Percentiles rank a stretch among this genome's conserved stretches.
Evolutionary conservation across 2,329 filamentous ascomycete genomes (phyloP).

Genomic region (Teratosphaeria epicoccoides): DNA sequence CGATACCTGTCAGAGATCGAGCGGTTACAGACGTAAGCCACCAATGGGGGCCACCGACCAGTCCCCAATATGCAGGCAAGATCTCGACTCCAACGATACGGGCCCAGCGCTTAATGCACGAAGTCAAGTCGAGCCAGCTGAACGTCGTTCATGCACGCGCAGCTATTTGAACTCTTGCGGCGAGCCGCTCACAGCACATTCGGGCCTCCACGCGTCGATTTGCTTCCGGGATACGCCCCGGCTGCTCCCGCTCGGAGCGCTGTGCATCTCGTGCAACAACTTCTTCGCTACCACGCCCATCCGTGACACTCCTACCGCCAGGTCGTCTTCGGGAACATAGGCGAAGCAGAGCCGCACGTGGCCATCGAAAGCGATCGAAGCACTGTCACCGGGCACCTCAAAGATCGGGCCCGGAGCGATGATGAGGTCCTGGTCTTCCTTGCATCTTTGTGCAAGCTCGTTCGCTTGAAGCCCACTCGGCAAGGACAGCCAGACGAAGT

Average conservation of each 20-base stretch:
- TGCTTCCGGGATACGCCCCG: too few species aligned
- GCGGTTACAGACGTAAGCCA: background rate
- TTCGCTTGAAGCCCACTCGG: constrained; percentile 43
- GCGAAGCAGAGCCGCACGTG: constrained; percentile 59
- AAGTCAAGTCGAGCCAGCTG: too few species aligned
- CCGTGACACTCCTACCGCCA: constrained; percentile 58
- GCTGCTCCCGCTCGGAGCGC: background rate
- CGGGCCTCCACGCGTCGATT: background rate
- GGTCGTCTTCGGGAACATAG: constrained; percentile 56
- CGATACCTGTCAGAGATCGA: background rate
- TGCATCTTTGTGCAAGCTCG: constrained; percentile 47
- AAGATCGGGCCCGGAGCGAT: constrained; percentile 62
- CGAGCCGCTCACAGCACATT: background rate
- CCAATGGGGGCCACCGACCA: too few species aligned
- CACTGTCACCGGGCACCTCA: constrained; percentile 41
- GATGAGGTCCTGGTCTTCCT: constrained; percentile 53
- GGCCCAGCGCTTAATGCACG: too few species aligned
- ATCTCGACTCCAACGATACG: background rate
- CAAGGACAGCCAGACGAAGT: constrained; percentile 72
- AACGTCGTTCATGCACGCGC: too few species aligned
- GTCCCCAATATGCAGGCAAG: background rate
- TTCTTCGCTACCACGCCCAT: constrained; percentile 42
- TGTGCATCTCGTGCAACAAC: constrained; percentile 20
- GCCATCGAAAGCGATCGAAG: constrained; percentile 44
- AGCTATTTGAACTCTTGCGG: background rate